Evolutionary conservation across 2,329 filamentous ascomycete species (phyloP).

Genomic region (Penicillium sp.): DNA sequence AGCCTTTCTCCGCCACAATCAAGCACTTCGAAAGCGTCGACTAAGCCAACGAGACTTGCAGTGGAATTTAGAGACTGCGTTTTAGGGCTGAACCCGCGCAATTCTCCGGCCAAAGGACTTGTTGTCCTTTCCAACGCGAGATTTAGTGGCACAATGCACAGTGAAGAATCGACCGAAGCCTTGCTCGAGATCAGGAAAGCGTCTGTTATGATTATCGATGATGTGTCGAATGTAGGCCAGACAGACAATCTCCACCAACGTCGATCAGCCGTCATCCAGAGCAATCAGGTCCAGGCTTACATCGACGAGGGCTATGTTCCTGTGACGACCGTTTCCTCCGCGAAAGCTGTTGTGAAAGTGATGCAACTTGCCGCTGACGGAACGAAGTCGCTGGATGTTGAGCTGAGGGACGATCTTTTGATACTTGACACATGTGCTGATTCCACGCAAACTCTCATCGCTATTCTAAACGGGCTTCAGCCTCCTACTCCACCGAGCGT

Average conservation of each 20-base stretch:
- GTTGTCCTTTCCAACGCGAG: constrained; percentile 77
- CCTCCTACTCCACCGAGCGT: constrained; percentile 82
- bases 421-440: constrained; percentile 95
- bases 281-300: constrained; percentile 52
- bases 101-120: constrained; percentile 71
- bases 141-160: constrained; percentile 67
- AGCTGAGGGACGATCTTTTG: constrained; percentile 80
- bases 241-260: constrained; percentile 35
- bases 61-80: constrained; percentile 79
- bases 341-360: constrained; percentile 67
- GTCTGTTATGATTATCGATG: constrained; percentile 79
- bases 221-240: constrained; percentile 55
- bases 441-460: constrained; percentile 88
- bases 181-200: constrained; percentile 74
- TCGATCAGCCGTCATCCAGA: constrained; percentile 29
- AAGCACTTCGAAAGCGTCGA: constrained; percentile 22
- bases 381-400: constrained; percentile 71
- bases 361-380: constrained; percentile 57
- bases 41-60: constrained; percentile 55
- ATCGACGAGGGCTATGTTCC: constrained; percentile 75
- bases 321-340: constrained; percentile 83
- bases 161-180: constrained; percentile 64
- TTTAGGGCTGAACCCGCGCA: constrained; percentile 79
- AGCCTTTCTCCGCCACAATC: constrained; percentile 14
- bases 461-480: constrained; percentile 73